phyloP scores from a whole-genome alignment of 352 stramenopile species.

The Phytophthora meadii region DNA sequence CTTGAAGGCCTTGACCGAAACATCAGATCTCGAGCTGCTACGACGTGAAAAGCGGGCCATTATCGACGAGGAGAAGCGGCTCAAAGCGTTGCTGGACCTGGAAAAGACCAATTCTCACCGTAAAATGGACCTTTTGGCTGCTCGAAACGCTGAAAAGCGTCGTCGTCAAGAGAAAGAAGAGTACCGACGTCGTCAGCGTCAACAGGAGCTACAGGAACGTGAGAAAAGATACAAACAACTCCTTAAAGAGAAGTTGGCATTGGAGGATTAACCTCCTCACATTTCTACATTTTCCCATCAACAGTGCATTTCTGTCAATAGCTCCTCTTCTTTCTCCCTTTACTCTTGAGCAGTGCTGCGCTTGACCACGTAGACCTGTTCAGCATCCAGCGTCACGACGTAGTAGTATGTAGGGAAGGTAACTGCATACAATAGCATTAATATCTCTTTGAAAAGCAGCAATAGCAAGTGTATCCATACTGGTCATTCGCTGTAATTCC shows the following conservation, averaged over 20 bases:
- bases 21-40: constrained; percentile 91
- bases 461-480: constrained; percentile 35
- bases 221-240: constrained; percentile 75
- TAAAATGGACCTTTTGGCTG: constrained; percentile 92
- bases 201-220: constrained; percentile 68
- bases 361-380: constrained; percentile 84
- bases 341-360: constrained; percentile 45
- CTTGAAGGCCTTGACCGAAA: constrained; percentile 90
- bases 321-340: constrained; percentile 6
- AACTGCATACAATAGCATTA: constrained; percentile 38
- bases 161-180: constrained; percentile 91
- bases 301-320: constrained; percentile 8
- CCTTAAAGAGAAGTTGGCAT: constrained; percentile 84
- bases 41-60: constrained; percentile 95
- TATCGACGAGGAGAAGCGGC: constrained; percentile 93
- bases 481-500: constrained; percentile 66
- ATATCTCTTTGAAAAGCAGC: background rate
- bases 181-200: constrained; percentile 72
- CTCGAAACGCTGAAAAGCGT: constrained; percentile 91
- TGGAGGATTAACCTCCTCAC: constrained; percentile 45
- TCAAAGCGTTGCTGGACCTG: constrained; percentile 94
- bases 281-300: constrained; percentile 27
- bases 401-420: constrained; percentile 74
- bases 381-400: constrained; percentile 65
- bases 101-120: constrained; percentile 94